These are phyloP conservation scores for Rhizophlyctis rosea DNA, from an alignment of 192 early-diverging fungal species.

Conservation along the genomic window DNA sequence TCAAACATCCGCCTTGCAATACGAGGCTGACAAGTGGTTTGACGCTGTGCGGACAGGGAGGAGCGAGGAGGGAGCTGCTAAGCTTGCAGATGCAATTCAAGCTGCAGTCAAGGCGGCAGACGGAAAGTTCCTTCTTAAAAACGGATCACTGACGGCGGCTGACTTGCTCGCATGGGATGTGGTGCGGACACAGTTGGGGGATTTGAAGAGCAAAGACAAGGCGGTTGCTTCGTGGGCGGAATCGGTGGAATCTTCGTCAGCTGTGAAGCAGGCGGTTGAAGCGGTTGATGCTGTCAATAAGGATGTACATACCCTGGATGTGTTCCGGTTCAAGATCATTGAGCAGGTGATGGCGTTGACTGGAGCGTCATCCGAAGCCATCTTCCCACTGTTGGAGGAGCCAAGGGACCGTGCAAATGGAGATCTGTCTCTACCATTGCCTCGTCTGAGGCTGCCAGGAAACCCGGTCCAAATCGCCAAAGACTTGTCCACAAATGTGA, in stretches of 20 bases:
- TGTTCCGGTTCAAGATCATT: constrained; percentile 17
- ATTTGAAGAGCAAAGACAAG: background rate
- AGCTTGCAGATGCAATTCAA: background rate
- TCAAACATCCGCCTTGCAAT: background rate
- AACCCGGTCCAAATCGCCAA: constrained; percentile 28
- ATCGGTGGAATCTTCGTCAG: background rate
- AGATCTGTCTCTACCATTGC: constrained; percentile 25
- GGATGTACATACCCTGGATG: background rate
- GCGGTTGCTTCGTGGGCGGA: background rate
- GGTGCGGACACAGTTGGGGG: background rate
- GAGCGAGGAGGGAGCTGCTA: background rate
- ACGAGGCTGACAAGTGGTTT: constrained; percentile 2
- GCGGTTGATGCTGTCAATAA: background rate
- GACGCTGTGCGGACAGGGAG: background rate
- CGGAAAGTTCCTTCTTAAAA: background rate
- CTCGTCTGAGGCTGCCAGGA: constrained; percentile 23
- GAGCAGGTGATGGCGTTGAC: constrained; percentile 14
- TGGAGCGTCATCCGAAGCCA: constrained; percentile 1
- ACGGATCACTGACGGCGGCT: constrained; percentile 11
- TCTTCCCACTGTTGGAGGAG: constrained; percentile 13
- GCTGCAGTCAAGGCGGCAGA: background rate
- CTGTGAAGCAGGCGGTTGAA: background rate
- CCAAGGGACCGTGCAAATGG: constrained; percentile 15
- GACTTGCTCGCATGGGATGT: constrained; percentile 23
- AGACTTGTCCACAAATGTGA: constrained; percentile 19